These are phyloP conservation scores for Paraphoma sp. DNA, from an alignment of 2,329 filamentous ascomycete species.

Conservation along the genomic window DNA sequence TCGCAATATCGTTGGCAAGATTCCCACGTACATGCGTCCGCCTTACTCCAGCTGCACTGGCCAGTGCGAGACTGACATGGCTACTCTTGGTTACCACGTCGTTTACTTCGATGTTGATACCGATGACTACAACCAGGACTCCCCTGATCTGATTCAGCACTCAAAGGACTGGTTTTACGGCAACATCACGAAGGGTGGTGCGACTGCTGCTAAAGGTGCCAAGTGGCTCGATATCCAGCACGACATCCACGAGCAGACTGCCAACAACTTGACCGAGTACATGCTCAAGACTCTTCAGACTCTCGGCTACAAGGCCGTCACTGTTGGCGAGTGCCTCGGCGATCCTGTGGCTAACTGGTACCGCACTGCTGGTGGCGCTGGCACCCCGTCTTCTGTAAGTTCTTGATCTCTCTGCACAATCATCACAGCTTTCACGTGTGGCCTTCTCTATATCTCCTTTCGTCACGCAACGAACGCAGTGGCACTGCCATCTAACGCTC, in stretches of 20 bases:
- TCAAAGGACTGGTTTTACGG: constrained; percentile 61
- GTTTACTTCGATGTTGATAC: constrained; percentile 68
- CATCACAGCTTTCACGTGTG: constrained; percentile 7
- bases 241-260: constrained; percentile 57
- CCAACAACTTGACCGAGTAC: constrained; percentile 51
- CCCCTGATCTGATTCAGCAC: constrained; percentile 57
- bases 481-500: constrained; percentile 20
- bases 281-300: constrained; percentile 51
- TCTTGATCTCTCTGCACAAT: constrained; percentile 4
- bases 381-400: constrained; percentile 37
- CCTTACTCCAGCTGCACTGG: constrained; percentile 57
- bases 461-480: background rate
- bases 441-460: constrained; percentile 12
- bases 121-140: constrained; percentile 65
- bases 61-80: constrained; percentile 49
- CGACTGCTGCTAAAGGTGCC: constrained; percentile 21
- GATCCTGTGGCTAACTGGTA: constrained; percentile 58
- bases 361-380: constrained; percentile 47
- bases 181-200: constrained; percentile 48
- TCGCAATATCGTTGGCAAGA: constrained; percentile 61
- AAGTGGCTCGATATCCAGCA: constrained; percentile 62
- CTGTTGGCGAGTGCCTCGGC: constrained; percentile 56
- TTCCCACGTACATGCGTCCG: constrained; percentile 62
- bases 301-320: constrained; percentile 54
- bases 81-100: constrained; percentile 63